Base-by-base conservation (phyloP, 2,329 filamentous ascomycete species). In the Cladosporium sp. region DNA sequence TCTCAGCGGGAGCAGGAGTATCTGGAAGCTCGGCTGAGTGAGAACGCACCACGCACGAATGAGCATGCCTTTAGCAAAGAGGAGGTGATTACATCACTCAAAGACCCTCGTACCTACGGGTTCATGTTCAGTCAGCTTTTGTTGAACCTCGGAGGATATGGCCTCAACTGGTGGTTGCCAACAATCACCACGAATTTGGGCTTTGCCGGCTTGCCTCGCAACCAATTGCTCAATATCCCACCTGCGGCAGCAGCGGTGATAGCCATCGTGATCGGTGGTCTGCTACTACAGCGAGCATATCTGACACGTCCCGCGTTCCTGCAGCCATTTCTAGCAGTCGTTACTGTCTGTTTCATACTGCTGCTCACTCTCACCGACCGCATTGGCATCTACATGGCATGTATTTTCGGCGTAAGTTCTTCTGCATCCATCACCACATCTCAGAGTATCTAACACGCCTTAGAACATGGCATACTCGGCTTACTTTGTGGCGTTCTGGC, bases 401-500 rank as follows among this genome's bases (percentile, higher is more conserved):
- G 80, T 66, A 77, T 80, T 7, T 76, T 84, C 14, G 80, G 60
- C 47, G 38, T 44, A n/a, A 3, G 38, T 44, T 44, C 18, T 44
- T n/a, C 18, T n/a, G 10, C n/a, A 15, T 15, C 38, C 15, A n/a
- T 44, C 38, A n/a, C 1, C 4, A n/a, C 15, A n/a, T 44, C 7
- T n/a, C 1, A n/a, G 3, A 44, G 6, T 44, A 18, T 44, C 38
- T 44, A 44, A 44, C 18, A n/a, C 8, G 38, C 18, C 7, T 2
- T 3, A 44, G 38, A 80, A 76, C 0, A 74, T 80, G 61, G 82
- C 82, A 65, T 83, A 82, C 66, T 74, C 74, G 10, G 71, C 75
- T 3, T 82, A 80, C 65, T 82, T 82, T 66, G 80, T 83, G 15
- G 78, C 81, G 0, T 82, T 82, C 68, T 83, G 80, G 80, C 77